These are phyloP conservation scores for Colletotrichum kahawae DNA, from an alignment of 2,329 filamentous ascomycete genomes.

Conservation along the genomic window DNA sequence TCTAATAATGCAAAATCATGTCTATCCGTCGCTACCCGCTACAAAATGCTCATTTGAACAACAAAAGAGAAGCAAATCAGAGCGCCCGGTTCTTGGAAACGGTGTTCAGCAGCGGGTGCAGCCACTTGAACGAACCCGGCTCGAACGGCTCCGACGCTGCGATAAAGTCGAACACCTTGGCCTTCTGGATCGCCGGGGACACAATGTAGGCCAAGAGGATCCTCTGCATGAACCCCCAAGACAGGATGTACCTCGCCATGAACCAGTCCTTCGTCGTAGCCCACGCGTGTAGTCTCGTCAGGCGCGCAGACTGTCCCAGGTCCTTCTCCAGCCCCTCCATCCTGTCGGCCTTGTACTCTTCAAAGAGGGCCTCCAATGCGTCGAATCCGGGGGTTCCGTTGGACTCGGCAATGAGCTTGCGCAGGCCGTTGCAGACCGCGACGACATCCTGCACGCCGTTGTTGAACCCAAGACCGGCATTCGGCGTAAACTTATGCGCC, in stretches of 20 bases:
- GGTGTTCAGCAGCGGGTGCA: not conserved
- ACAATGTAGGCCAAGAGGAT: constrained; percentile 11
- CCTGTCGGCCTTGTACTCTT: constrained; percentile 25
- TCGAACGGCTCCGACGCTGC: constrained; percentile 20
- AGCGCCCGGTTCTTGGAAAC: not conserved
- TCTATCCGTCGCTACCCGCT: not conserved
- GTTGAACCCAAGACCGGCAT: constrained; percentile 38
- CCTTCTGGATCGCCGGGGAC: constrained; percentile 12
- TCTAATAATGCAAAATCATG: not conserved
- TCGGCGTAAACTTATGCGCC: constrained; percentile 42
- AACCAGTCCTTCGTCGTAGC: constrained; percentile 28
- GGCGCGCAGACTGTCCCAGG: constrained; percentile 14
- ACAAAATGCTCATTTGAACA: not conserved
- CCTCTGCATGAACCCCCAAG: not conserved
- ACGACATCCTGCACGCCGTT: constrained; percentile 38
- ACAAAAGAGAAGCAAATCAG: not conserved
- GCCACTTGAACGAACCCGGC: constrained; percentile 14
- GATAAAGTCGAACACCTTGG: constrained; percentile 26
- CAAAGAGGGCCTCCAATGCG: constrained; percentile 17
- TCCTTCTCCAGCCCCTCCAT: constrained; percentile 16
- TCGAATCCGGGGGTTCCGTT: not conserved
- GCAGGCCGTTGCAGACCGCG: constrained; percentile 31
- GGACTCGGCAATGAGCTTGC: not conserved
- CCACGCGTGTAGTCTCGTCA: constrained; percentile 31
- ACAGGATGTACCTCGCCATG: constrained; percentile 25